Conservation (phyloP, 2,329 filamentous ascomycete species). For the Neonectria sp. region DNA sequence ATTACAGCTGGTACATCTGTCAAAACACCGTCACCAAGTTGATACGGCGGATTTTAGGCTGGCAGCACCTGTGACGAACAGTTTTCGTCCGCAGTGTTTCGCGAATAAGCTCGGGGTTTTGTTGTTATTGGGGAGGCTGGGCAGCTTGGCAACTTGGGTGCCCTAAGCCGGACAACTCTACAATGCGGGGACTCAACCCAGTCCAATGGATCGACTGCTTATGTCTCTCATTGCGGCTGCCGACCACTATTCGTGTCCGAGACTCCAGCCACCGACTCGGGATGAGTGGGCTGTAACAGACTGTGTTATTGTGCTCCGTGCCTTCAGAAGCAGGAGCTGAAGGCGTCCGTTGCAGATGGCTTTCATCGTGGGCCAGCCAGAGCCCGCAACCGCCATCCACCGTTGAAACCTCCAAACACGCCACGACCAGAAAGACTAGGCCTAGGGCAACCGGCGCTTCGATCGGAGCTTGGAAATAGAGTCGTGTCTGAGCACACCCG, state of each 20-base stretch:
- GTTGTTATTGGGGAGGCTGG: conserved; percentile 24
- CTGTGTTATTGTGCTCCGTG: conserved; percentile 13
- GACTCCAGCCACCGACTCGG: conserved; percentile 13
- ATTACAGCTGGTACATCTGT: neutral
- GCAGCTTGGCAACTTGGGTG: conserved; percentile 10
- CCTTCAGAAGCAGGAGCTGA: conserved; percentile 19
- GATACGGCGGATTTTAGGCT: too few relatives aligned
- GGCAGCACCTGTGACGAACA: neutral
- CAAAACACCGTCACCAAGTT: conserved; percentile 7
- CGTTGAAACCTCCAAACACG: conserved; percentile 6
- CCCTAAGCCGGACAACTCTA: conserved; percentile 30
- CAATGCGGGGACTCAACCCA: conserved; percentile 3
- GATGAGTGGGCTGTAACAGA: conserved; percentile 14
- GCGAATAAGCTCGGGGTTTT: conserved; percentile 2
- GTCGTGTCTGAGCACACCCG: conserved; percentile 9
- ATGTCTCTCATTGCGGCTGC: conserved; percentile 10
- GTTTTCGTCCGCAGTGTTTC: neutral
- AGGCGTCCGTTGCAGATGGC: conserved; percentile 9
- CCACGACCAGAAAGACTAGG: neutral
- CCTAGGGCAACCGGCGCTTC: conserved; percentile 10
- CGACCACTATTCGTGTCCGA: conserved; percentile 28
- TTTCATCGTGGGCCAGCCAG: conserved; percentile 16
- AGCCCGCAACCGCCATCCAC: conserved; percentile 9
- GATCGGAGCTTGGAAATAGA: conserved; percentile 20
- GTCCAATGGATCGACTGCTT: conserved; percentile 16